A percentile compares a stretch with the other conserved stretches of the same genome.
Evolutionary conservation across 2,329 filamentous ascomycete species (phyloP).

Genomic region (Microsporum audouinii): DNA sequence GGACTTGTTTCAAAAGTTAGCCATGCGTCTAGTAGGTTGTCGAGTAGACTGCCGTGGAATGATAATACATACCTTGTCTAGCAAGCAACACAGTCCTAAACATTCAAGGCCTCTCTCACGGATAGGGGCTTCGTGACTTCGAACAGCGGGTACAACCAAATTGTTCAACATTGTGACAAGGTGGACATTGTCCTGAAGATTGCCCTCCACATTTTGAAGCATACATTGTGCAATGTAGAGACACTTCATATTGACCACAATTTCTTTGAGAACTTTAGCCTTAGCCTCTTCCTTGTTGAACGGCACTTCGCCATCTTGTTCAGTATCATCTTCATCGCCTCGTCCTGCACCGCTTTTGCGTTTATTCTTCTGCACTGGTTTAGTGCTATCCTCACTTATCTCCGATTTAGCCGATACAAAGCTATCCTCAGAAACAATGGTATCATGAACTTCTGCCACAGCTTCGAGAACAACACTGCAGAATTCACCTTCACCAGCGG

Average conservation of each 20-base stretch:
- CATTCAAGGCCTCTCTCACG: slow-evolving; percentile 83
- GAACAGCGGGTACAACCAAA: slow-evolving; percentile 85
- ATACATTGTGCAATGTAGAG: slow-evolving; percentile 95
- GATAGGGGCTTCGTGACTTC: slow-evolving; percentile 84
- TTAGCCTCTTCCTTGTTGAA: slow-evolving; percentile 51
- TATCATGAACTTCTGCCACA: slow-evolving; percentile 92
- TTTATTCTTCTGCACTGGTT: slow-evolving; percentile 24
- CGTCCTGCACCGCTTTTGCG: slow-evolving; percentile 31
- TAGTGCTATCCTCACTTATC: slow-evolving; percentile 55
- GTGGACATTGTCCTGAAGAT: slow-evolving; percentile 77
- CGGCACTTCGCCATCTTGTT: slow-evolving; percentile 36
- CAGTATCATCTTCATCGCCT: slow-evolving; percentile 51
- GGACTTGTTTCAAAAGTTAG: slow-evolving; percentile 37
- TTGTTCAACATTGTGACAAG: slow-evolving; percentile 98
- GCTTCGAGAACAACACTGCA: slow-evolving; percentile 62
- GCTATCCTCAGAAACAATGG: slow-evolving; percentile 67
- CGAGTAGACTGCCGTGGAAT: neutral
- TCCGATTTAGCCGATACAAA: slow-evolving; percentile 91
- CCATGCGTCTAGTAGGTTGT: neutral
- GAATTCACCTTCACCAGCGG: slow-evolving; percentile 42
- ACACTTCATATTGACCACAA: slow-evolving; percentile 97
- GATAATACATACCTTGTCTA: slow-evolving; percentile 55
- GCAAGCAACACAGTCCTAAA: slow-evolving; percentile 76
- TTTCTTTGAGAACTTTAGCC: slow-evolving; percentile 62
- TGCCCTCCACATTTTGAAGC: slow-evolving; percentile 82